phyloP scores from a whole-genome alignment of 2,329 filamentous ascomycete species.

The Ophiostoma tasmaniense region DNA sequence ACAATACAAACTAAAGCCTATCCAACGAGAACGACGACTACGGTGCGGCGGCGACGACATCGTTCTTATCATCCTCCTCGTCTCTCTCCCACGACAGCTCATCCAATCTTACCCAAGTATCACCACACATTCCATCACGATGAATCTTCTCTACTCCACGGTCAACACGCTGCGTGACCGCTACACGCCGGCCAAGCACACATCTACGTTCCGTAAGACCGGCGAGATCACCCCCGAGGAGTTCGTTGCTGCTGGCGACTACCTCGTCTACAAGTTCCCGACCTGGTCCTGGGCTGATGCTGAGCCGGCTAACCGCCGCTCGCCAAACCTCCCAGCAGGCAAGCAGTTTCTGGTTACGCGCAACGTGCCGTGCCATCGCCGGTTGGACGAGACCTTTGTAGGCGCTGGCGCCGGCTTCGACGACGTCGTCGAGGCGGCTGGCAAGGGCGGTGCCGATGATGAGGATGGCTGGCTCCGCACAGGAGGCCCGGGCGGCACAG shows the following conservation, averaged over 20 bases:
- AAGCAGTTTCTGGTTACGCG: slow-evolving; percentile 96
- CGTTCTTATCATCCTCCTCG: background rate
- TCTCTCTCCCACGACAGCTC: background rate
- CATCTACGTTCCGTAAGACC: slow-evolving; percentile 85
- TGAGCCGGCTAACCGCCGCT: slow-evolving; percentile 68
- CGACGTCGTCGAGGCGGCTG: slow-evolving; percentile 62
- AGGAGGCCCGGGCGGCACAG: slow-evolving; percentile 43
- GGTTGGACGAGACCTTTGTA: slow-evolving; percentile 88
- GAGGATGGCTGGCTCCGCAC: slow-evolving; percentile 91
- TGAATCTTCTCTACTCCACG: slow-evolving; percentile 82
- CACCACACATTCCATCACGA: slow-evolving; percentile 32
- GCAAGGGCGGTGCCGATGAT: slow-evolving; percentile 43
- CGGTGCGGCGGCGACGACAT: background rate
- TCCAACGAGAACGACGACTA: background rate
- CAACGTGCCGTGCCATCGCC: slow-evolving; percentile 85
- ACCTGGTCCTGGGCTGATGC: slow-evolving; percentile 96
- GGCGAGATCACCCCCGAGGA: slow-evolving; percentile 97
- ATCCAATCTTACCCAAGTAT: background rate
- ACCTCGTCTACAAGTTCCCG: slow-evolving; percentile 97
- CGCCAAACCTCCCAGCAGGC: slow-evolving; percentile 69
- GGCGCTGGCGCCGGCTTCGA: slow-evolving; percentile 80
- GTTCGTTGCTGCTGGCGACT: slow-evolving; percentile 92
- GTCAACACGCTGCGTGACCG: slow-evolving; percentile 87
- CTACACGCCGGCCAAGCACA: slow-evolving; percentile 81
- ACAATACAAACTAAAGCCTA: background rate